Evolutionary conservation across 1,139 yeast species (phyloP), one percentile per base, ranked within the genome.

Genomic region (Scheffersomyces cryptocercus): DNA sequence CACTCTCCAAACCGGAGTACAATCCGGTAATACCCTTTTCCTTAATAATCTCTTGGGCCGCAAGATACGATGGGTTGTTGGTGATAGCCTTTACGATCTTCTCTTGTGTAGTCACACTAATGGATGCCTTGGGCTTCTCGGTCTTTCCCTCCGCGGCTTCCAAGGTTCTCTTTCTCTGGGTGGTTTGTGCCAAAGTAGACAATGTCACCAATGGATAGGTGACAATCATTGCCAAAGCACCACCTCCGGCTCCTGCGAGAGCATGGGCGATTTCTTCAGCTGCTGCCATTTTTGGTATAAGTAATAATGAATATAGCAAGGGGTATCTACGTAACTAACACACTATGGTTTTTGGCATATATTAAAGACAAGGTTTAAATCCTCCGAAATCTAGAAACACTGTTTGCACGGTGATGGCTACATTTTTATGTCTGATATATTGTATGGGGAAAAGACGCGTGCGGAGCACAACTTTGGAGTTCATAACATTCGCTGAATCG

Each of bases 241-340:
- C 97, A 31, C 96, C 96, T 10, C 93, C 86, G 39, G 97, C 96
- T 11, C 97, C 97, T 10, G 96, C 88, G 16, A 90, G 67, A 12
- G 97, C 97, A 59, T 90, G 97, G 34, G 95, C 91, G 34, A 80
- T 62, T 52, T 82, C 83, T 53, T 78, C 81, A 16, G 59, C 55
- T 44, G 64, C 70, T n/a, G 68, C 57, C 73, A 68, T 68, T 14
- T 16, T 31, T 39, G 29, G 16, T 28, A 28, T 5, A 20, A 31
- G 16, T 31, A n/a, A 20, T 6, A 20, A 20, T 20, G 26, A 20
- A 20, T 20, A 20, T 20, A 20, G 8, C 26, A 20, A 20, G 26
- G 26, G 26, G 7, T 7, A 20, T 20, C 26, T 20, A 20, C 26
- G 26, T 20, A 20, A 20, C 26, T 20, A 20, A 6, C 8, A 6